A percentile compares a stretch with the other conserved stretches of the same genome.
phyloP scores from a whole-genome alignment of 176 grass and related monocot genomes.

The Triticum turgidum region DNA sequence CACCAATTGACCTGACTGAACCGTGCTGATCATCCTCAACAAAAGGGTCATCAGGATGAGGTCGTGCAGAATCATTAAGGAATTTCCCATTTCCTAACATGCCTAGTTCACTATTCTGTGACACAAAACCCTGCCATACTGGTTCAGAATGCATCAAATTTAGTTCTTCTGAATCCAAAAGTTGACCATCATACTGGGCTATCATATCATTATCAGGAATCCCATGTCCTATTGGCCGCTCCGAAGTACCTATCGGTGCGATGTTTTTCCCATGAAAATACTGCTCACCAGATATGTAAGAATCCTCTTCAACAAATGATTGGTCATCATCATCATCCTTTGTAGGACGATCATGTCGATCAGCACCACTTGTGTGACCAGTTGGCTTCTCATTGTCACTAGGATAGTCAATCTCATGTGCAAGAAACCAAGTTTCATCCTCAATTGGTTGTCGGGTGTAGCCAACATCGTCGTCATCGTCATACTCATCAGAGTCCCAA shows the following conservation, averaged over 20 bases:
- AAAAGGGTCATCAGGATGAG: slow-evolving; percentile 76
- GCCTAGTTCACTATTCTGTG: slow-evolving; percentile 79
- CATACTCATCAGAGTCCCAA: slow-evolving; percentile 98
- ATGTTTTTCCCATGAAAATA: slow-evolving; percentile 65
- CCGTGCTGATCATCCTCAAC: slow-evolving; percentile 97
- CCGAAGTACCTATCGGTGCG: slow-evolving; percentile 45
- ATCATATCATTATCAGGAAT: slow-evolving; percentile 78
- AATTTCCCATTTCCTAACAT: slow-evolving; percentile 80
- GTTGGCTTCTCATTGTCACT: slow-evolving; percentile 92
- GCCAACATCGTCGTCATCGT: slow-evolving; percentile 92
- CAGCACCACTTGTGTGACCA: slow-evolving; percentile 45
- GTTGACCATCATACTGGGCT: slow-evolving; percentile 78
- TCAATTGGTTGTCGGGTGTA: slow-evolving; percentile 97
- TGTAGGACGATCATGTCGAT: slow-evolving; percentile 61
- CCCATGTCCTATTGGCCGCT: slow-evolving; percentile 42
- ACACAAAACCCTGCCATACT: slow-evolving; percentile 96
- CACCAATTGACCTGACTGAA: slow-evolving; percentile 92
- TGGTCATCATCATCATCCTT: slow-evolving; percentile 87
- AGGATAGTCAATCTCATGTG: slow-evolving; percentile 98
- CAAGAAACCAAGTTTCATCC: slow-evolving; percentile 96
- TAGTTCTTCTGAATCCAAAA: slow-evolving; percentile 90
- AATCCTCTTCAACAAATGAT: slow-evolving; percentile 93
- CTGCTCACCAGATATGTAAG: slow-evolving; percentile 83
- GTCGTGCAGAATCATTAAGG: slow-evolving; percentile 48
- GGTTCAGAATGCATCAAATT: slow-evolving; percentile 96